Conservation (phyloP, 208 protist genomes). For the Acanthamoeba divionensis region DNA sequence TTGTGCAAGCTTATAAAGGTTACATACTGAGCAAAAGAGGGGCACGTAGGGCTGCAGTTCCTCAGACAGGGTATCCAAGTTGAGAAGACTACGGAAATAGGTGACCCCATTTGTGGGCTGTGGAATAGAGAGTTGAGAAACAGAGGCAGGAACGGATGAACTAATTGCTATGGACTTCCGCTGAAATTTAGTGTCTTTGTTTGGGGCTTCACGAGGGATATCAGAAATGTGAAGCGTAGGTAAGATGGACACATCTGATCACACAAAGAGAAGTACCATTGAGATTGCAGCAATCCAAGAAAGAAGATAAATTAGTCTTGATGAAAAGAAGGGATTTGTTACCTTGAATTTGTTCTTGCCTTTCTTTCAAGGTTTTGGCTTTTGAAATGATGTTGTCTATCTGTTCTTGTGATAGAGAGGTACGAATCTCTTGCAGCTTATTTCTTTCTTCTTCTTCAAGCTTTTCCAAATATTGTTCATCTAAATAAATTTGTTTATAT, state of each 20-base stretch:
- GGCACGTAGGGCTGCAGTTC: slow-evolving; percentile 51
- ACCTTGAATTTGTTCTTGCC: slow-evolving; percentile 27
- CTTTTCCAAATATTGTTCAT: slow-evolving; percentile 54
- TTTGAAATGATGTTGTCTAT: slow-evolving; percentile 35
- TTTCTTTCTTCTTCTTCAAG: slow-evolving; percentile 33
- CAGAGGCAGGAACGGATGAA: neutral
- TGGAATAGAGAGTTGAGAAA: slow-evolving; percentile 3
- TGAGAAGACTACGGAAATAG: neutral
- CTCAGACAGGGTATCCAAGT: neutral
- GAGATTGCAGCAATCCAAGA: neutral
- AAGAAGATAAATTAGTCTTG: neutral
- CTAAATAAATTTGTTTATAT: too few relatives aligned
- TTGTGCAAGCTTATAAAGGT: neutral
- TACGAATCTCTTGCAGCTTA: slow-evolving; percentile 1
- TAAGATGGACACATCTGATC: neutral
- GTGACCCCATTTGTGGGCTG: slow-evolving; percentile 52
- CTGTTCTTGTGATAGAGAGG: neutral
- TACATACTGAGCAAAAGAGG: slow-evolving; percentile 11
- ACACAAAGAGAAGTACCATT: neutral
- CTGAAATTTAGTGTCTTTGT: neutral
- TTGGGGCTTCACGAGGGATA: slow-evolving; percentile 8
- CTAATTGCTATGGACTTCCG: neutral
- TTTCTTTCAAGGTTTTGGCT: slow-evolving; percentile 8
- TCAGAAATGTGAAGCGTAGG: slow-evolving; percentile 36
- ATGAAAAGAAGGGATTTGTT: neutral